phyloP scores from a whole-genome alignment of 805 yeast genomes.

The Dipodascopsis tothii region DNA sequence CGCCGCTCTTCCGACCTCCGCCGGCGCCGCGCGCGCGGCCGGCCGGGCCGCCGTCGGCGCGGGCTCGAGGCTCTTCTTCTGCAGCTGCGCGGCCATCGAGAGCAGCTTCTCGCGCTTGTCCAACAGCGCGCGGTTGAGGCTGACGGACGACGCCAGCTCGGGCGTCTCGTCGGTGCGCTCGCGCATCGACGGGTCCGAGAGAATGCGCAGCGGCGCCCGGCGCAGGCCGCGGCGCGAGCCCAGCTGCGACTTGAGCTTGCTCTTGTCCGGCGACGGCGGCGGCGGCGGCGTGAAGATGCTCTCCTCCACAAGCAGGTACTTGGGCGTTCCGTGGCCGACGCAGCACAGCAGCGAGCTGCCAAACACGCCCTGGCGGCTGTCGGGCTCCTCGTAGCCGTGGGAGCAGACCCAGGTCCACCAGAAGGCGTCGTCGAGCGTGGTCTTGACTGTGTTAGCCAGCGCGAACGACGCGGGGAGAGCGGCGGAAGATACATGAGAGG shows the following conservation, averaged over 20 bases:
- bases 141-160: neutral
- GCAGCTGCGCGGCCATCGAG: neutral
- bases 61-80: neutral
- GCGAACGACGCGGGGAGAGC: no score
- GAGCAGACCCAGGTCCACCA: constrained; percentile 18
- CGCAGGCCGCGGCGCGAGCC: neutral
- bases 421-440: constrained; percentile 14
- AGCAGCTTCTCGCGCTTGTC: neutral
- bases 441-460: constrained; percentile 3
- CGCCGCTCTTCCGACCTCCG: no score
- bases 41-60: neutral
- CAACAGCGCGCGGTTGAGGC: no score
- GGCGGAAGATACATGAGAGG: neutral
- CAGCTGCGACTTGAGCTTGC: neutral
- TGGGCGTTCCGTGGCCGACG: neutral
- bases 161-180: neutral
- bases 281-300: neutral
- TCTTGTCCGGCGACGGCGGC: neutral
- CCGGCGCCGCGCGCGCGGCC: neutral
- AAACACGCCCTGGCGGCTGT: constrained; percentile 5
- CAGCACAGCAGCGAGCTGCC: neutral
- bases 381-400: constrained; percentile 13
- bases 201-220: neutral
- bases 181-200: neutral
- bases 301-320: neutral